Base-by-base conservation (phyloP, 345 rosid species). In the Rhodamnia argentea region DNA sequence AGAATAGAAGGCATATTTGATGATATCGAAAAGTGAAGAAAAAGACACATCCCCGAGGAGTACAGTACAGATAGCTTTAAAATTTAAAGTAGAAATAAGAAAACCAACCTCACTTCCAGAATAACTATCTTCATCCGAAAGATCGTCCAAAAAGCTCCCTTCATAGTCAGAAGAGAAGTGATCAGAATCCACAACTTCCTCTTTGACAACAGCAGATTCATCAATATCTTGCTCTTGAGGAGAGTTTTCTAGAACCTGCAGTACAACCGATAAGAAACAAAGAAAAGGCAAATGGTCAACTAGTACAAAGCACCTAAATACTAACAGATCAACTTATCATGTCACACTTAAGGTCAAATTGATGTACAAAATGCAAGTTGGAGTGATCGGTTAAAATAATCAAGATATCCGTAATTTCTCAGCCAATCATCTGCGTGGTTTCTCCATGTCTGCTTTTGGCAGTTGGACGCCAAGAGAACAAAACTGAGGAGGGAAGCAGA, bases 51-150 rank as follows among this genome's bases (percentile, higher is more conserved):
- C 47, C 81, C 26, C 11, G 13, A 22, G 23, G 37, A 37, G 47
- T 18, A 70, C 81, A 37, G 27, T 23, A 51, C 85, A 14, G 47
- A 57, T 13, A 57, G 54, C 75, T 54, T 44, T 54, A 62, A 20
- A 52, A 47, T 50, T 37, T 14, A 24, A 84, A 18, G 86, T 24
- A 76, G 27, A 54, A 85, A 55, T 29, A 10, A 58, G 83, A 55
- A 82, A 62, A 42, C 81, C n/a, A 42, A 96, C 99, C 97, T 94
- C 98, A 29, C 81, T 87, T 58, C 91, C 98, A 54, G 90, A 93
- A 76, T 70, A 58, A 87, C 89, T 81, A 83, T 93, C 91, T 10
- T 87, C 5, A 90, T 93, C 92, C 8, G 94, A 90, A 90, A 91
- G 91, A 44, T 90, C 95, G 37, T 92, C 91, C 37, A 89, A 75